phyloP scores from a whole-genome alignment of 1,284 basidiomycete genomes.

The Cystobasidium slooffiae region DNA sequence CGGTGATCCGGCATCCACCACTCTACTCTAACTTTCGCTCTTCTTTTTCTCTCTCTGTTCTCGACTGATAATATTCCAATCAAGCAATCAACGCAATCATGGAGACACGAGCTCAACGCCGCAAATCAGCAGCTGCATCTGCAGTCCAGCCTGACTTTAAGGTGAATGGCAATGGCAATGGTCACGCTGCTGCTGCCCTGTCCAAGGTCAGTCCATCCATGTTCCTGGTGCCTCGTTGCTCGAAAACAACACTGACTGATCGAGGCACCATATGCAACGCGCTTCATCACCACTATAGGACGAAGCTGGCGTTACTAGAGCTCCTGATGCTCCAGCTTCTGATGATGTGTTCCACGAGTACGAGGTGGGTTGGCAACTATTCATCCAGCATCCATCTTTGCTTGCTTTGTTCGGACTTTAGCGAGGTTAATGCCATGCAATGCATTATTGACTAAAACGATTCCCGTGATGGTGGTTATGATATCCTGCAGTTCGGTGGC shows the following conservation, averaged over 20 bases:
- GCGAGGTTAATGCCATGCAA: no score
- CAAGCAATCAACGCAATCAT: background rate
- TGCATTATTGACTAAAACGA: background rate
- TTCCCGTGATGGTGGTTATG: background rate
- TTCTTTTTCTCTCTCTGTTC: background rate
- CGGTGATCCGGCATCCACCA: background rate
- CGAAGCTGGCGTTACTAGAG: constrained; percentile 5
- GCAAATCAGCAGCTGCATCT: constrained; percentile 31
- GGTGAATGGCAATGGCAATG: constrained; percentile 7
- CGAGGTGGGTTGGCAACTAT: constrained; percentile 15
- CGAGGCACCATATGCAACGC: background rate
- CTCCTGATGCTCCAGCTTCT: background rate
- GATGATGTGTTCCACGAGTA: constrained; percentile 33
- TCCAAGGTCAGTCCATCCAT: constrained; percentile 1
- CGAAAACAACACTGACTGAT: no score
- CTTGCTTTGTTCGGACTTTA: no score
- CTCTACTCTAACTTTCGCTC: background rate
- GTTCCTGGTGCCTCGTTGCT: no score
- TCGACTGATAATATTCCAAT: no score
- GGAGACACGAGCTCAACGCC: constrained; percentile 24
- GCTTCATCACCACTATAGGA: constrained; percentile 6
- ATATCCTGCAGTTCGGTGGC: constrained; percentile 80
- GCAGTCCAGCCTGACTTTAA: constrained; percentile 7
- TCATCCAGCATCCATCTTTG: background rate
- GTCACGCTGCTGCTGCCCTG: background rate